Base-by-base conservation (phyloP, 2,329 filamentous ascomycete genomes). In the Fusarium nodosum region DNA sequence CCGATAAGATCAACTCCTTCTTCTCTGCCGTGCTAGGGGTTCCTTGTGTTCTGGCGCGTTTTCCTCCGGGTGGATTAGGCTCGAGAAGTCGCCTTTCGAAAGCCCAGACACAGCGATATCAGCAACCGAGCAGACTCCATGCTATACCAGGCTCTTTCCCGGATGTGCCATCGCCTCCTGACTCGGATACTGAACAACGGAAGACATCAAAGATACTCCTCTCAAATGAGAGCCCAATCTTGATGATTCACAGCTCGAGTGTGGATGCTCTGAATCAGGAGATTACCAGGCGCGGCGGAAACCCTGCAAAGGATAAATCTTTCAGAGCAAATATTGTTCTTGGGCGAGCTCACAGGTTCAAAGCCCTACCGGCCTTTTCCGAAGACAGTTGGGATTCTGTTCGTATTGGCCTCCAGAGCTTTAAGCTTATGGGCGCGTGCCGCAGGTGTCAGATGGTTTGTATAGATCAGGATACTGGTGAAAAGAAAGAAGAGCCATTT, bases 371-470 rank as follows among this genome's bases (percentile, higher is more conserved):
- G 18, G 77, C 93, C 1, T 98, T 96, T 77, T 85, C 86, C 1
- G 95, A 98, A 80, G 96, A 98, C 71, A 78, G 82, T 8, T 98
- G 95, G 95, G 83, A 82, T 15, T 84, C 80, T 18, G 74, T 97
- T 41, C 83, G 81, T 11, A 91, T 97, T 60, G 92, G 91, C 3
- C 72, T 78, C 3, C 85, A 90, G 61, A 78, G 80, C 12, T 92
- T 93, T 73, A 84, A 91, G 65, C 88, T 97, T 74, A 81, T 98
- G 7, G 95, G 94, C 1, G 88, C 92, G 5, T 99, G 96, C 75
- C 88, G 93, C 64, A 85, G 96, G 62, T 99, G 96, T 73, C 94
- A 97, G 78, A 98, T 99, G 94, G 91, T 99, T 12, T 97, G 95
- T 77, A 88, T 98, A 46, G 90, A 99, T 75, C 96, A 97, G 78